Base-by-base conservation (phyloP, 2,329 filamentous ascomycete species). In the Ceratocystis cacaofunesta region DNA sequence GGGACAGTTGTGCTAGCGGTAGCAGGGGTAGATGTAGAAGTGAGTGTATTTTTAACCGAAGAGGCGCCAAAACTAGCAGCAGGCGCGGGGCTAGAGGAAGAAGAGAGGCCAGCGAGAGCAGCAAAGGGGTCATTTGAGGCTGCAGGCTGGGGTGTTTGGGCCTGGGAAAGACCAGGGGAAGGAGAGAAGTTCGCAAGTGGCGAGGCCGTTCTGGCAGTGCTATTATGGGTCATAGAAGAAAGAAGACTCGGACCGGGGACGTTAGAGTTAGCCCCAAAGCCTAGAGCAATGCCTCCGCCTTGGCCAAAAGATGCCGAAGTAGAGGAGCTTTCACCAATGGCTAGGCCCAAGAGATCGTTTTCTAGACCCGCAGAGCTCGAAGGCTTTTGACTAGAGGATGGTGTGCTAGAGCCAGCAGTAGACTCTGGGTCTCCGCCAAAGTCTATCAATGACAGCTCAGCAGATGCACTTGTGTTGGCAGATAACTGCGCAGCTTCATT, bases 361-460 rank as follows among this genome's bases (percentile, higher is more conserved):
- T 96, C 92, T 25, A 97, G 60, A 17, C 58, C 41, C n/a, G 22
- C 58, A 10, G 50, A 75, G 15, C 88, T 86, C 64, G 83, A 85
- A 0, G 83, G 77, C 66, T 83, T 81, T n/a, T 41, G 7, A 25
- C 25, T 46, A 61, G 64, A 32, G 15, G 78, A 74, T 25, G 76
- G 75, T 36, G 72, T 69, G 6, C 78, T 74, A 57, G 78, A 74
- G 30, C 79, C 78, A 65, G 78, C 79, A 50, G 81, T 77, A 48
- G 86, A 85, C 17, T 84, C 70, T 6, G 85, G 72, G 60, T 85
- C 82, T 3, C 75, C 86, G 68, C 88, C 89, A 71, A 99, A 92
- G 73, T 99, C 94, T 72, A 99, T 99, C 69, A 99, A 77, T 4
- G 94, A 97, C 25, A 96, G 77, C 74, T 96, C 92, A 71, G 90